These are phyloP conservation scores for Saccharomycopsis capsularis DNA, from an alignment of 805 yeast species.

Conservation along the genomic window DNA sequence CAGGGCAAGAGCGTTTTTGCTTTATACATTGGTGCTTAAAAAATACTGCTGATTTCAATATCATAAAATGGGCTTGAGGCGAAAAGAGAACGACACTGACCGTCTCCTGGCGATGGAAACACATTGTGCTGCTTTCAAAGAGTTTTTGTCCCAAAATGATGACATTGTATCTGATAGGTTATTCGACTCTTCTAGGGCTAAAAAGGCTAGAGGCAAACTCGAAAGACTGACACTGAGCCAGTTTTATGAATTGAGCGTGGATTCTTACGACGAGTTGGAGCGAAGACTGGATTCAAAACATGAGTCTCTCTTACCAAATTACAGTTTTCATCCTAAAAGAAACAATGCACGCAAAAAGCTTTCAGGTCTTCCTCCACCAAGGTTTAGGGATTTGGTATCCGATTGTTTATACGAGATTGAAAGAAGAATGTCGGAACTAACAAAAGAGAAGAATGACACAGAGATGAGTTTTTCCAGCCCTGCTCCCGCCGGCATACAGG, in stretches of 20 bases:
- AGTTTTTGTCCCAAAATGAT: not conserved
- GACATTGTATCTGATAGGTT: not conserved
- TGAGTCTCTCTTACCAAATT: not conserved
- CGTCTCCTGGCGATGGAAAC: not conserved
- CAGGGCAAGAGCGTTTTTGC: no score
- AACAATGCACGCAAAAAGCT: conserved; percentile 73
- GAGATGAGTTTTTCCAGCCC: no score
- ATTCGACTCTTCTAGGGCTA: not conserved
- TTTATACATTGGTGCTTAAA: no score
- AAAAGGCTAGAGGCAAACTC: not conserved
- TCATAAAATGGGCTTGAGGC: not conserved
- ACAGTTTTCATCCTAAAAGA: not conserved
- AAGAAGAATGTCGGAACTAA: no score
- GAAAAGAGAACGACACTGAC: not conserved
- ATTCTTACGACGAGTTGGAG: not conserved
- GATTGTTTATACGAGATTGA: conserved; percentile 85
- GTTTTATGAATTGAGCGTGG: not conserved
- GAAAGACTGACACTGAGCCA: not conserved
- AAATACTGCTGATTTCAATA: no score
- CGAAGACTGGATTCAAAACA: not conserved
- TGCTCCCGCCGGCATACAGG: no score
- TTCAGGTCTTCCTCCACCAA: conserved; percentile 68
- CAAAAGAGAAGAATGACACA: no score
- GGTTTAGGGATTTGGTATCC: conserved; percentile 87
- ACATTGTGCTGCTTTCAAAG: not conserved